phyloP scores from a whole-genome alignment of 371 early-diverging fungal species.

The Lichtheimia hyalospora region DNA sequence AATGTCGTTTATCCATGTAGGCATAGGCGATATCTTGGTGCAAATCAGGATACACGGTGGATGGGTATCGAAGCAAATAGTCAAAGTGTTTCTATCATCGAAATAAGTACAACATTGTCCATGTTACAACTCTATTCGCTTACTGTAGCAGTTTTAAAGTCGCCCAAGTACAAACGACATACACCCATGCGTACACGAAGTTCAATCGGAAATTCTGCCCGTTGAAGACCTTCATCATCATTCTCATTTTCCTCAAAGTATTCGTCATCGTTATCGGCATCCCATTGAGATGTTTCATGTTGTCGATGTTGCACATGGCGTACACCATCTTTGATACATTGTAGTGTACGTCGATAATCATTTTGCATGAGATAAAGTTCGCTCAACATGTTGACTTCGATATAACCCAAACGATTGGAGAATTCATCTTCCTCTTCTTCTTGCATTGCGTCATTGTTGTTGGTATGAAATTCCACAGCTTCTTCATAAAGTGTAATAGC shows the following conservation, averaged over 20 bases:
- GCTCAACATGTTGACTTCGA: constrained; percentile 81
- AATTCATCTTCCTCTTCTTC: constrained; percentile 38
- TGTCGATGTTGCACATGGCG: constrained; percentile 70
- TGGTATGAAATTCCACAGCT: constrained; percentile 41
- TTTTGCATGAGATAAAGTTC: constrained; percentile 79
- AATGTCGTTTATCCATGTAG: constrained; percentile 69
- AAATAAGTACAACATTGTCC: background rate
- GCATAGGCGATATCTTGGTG: constrained; percentile 84
- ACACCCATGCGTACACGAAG: constrained; percentile 84
- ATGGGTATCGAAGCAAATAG: constrained; percentile 53
- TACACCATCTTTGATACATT: constrained; percentile 70
- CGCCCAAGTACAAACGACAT: constrained; percentile 74
- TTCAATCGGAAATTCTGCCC: constrained; percentile 72
- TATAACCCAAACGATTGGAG: constrained; percentile 60
- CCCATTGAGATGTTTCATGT: constrained; percentile 61
- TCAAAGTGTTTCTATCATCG: constrained; percentile 64
- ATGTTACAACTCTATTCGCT: background rate
- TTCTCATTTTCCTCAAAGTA: constrained; percentile 27
- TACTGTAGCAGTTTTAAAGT: constrained; percentile 69
- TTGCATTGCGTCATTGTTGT: constrained; percentile 18
- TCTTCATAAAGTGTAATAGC: constrained; percentile 59
- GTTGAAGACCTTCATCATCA: constrained; percentile 23
- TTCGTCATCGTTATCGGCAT: constrained; percentile 57
- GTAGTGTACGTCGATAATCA: constrained; percentile 71
- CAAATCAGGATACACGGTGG: constrained; percentile 71